Percentiles rank a stretch among this genome's conserved stretches.
Conservation (phyloP, 306 rosid species). For the Quercus wislizeni region DNA sequence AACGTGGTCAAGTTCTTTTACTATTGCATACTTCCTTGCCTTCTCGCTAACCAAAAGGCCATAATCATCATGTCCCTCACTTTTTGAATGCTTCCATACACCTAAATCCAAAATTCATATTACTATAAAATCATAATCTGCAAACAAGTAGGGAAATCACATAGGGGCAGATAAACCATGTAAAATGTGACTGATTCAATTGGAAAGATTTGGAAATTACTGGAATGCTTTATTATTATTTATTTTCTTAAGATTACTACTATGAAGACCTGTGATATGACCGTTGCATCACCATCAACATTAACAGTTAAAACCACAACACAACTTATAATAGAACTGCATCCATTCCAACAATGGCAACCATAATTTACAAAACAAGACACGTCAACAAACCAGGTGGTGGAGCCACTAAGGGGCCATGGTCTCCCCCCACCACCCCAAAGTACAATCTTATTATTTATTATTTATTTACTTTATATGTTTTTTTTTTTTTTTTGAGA, state of each 20-base stretch:
- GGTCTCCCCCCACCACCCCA: too few species aligned
- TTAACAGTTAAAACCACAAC: too few species aligned
- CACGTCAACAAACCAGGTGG: not conserved
- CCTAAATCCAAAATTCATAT: slow-evolving; percentile 43
- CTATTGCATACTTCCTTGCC: slow-evolving; percentile 90
- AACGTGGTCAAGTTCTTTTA: slow-evolving; percentile 63
- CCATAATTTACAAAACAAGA: not conserved
- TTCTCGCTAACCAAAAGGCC: slow-evolving; percentile 91
- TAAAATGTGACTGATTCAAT: not conserved
- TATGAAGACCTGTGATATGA: too few species aligned
- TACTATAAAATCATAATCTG: not conserved
- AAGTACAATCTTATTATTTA: too few species aligned
- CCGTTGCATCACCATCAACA: too few species aligned
- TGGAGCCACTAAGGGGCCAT: too few species aligned
- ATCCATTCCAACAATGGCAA: not conserved
- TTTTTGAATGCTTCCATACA: slow-evolving; percentile 84
- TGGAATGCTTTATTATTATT: not conserved
- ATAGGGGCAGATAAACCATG: not conserved
- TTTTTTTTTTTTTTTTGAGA: too few species aligned
- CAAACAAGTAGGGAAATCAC: not conserved
- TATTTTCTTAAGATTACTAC: not conserved
- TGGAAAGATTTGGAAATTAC: not conserved
- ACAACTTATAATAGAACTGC: too few species aligned
- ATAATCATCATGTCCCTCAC: slow-evolving; percentile 89
- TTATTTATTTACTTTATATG: too few species aligned